Base-by-base conservation (phyloP, 2,329 filamentous ascomycete species). In the Alternaria tenuissima region DNA sequence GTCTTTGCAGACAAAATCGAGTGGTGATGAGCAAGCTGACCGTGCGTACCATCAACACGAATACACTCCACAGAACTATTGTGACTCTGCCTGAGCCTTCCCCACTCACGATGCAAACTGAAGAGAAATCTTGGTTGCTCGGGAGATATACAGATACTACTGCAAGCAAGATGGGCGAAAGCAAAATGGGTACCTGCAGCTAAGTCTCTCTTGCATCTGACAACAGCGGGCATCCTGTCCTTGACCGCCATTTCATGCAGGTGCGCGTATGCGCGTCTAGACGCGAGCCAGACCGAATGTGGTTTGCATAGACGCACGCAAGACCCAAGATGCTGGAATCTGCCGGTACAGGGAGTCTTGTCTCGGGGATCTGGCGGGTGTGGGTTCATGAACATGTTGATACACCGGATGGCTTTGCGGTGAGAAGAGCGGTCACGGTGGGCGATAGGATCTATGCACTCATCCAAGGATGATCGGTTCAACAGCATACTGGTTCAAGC, bases 201-300 rank as follows among this genome's bases (percentile, higher is more conserved):
- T 61, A 61, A 32, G 20, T 20, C 26, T 22, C 24, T 38, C 43
- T 51, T 47, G 54, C 42, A 42, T 49, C n/a, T 49, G 42, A 43
- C 42, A 59, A 38, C 39, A 49, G 41, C 24, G 38, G 41, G 26
- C 52, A 51, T 57, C 30, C 30, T 49, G 32, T 49, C 32, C 52
- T 26, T 62, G 62, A 64, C 62, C 62, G 62, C 62, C 59, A 47
- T 64, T 64, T 63, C 46, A 63, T 64, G 62, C 56, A 62, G 51
- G 48, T 44, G 56, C 59, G 55, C 59, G 51, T 36, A 30, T 41
- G 49, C 42, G 49, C 51, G 26, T 49, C 32, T 49, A 49, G 34
- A 34, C 30, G 46, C 46, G n/a, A 30, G 18, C 44, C 36, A 51
- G 42, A 28, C 46, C 46, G 7, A 59, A 55, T 43, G 26, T 41